phyloP scores from a whole-genome alignment of 2,329 filamentous ascomycete genomes.

The Trichophyton rubrum region DNA sequence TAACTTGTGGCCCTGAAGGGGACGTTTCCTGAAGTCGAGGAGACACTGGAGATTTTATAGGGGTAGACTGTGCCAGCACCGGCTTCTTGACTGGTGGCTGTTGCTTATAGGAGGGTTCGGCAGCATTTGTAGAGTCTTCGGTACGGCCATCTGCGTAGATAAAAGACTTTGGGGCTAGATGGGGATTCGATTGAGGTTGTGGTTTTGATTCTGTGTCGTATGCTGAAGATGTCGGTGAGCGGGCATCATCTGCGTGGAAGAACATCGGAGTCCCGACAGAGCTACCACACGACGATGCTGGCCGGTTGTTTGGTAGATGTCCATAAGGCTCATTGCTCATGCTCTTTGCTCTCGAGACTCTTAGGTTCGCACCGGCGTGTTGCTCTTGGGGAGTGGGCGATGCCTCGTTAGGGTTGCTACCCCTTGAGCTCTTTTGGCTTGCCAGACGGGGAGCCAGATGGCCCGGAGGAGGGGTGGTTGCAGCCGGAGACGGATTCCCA shows the following conservation, averaged over 20 bases:
- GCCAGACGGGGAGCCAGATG: slow-evolving; percentile 4
- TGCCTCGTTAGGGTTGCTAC: slow-evolving; percentile 1
- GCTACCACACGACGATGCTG: slow-evolving; percentile 25
- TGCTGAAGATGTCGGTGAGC: slow-evolving; percentile 32
- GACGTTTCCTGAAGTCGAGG: slow-evolving; percentile 11
- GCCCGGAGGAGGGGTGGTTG: slow-evolving; percentile 27
- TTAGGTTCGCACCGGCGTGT: slow-evolving; percentile 19
- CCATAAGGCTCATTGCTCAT: slow-evolving; percentile 25
- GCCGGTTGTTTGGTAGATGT: slow-evolving; percentile 15
- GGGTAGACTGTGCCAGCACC: not conserved
- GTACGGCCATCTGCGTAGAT: slow-evolving; percentile 28
- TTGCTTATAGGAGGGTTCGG: slow-evolving; percentile 1
- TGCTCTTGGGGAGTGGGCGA: slow-evolving; percentile 14
- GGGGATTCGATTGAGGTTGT: slow-evolving; percentile 16
- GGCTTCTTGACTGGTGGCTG: not conserved
- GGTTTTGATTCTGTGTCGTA: slow-evolving; percentile 19
- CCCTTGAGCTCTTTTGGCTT: not conserved
- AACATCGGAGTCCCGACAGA: slow-evolving; percentile 50
- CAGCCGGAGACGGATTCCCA: slow-evolving; percentile 54
- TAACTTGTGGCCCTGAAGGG: slow-evolving; percentile 20
- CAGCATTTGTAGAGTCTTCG: slow-evolving; percentile 9
- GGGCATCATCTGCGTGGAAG: slow-evolving; percentile 79
- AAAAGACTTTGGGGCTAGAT: slow-evolving; percentile 22
- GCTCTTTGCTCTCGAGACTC: slow-evolving; percentile 27
- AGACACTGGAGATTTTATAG: slow-evolving; percentile 7